These are phyloP conservation scores for Eucalyptus sp. DNA, from an alignment of 345 rosid genomes.

Conservation along the genomic window DNA sequence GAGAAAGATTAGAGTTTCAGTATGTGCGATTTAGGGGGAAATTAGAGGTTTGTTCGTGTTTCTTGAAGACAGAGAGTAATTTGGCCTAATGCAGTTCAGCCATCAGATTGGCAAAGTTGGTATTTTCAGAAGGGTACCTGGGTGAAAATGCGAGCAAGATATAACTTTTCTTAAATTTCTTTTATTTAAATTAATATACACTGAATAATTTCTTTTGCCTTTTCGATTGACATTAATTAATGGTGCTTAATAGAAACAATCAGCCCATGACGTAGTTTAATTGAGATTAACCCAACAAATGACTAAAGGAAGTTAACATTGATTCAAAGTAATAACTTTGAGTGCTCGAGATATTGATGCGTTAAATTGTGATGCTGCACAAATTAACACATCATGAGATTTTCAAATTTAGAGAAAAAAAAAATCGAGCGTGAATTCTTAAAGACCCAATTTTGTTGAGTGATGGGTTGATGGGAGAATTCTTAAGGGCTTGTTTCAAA, in stretches of 20 bases:
- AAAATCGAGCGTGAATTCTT: neutral
- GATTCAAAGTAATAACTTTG: neutral
- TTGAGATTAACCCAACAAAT: neutral
- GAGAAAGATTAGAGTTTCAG: neutral
- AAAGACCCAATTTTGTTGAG: neutral
- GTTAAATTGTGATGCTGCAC: neutral
- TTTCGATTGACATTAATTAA: neutral
- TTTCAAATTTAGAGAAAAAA: neutral
- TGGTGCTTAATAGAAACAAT: neutral
- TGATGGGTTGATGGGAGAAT: no score
- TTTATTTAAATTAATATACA: neutral
- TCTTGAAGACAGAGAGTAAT: neutral
- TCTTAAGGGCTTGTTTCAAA: neutral
- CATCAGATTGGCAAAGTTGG: neutral
- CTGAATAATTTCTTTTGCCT: neutral
- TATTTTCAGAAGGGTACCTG: neutral
- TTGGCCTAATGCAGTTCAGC: neutral
- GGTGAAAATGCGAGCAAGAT: neutral
- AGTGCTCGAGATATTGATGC: neutral
- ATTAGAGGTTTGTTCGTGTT: neutral
- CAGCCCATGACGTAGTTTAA: neutral
- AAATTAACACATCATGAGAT: neutral
- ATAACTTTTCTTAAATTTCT: neutral
- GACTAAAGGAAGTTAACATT: neutral
- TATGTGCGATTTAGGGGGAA: neutral